These are phyloP conservation scores for Lonicera japonica DNA, from an alignment of 129 eudicot genomes.

Conservation along the genomic window DNA sequence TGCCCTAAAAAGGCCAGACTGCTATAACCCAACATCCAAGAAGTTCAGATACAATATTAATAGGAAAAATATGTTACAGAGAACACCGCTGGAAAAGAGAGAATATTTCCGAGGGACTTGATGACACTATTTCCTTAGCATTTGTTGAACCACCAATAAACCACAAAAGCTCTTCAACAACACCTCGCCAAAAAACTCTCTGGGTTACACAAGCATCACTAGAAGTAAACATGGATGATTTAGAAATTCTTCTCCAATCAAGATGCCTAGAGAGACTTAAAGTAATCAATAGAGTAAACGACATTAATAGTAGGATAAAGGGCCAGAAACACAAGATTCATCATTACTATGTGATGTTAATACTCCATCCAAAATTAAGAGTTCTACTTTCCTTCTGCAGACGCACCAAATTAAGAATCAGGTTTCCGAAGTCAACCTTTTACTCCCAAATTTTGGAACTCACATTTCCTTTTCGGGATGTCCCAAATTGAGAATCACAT, in stretches of 20 bases:
- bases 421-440: no score
- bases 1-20: no score
- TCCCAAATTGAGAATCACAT: no score
- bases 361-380: neutral
- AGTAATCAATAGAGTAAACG: neutral
- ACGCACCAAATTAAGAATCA: no score
- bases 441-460: no score
- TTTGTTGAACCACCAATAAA: slow-evolving; percentile 74
- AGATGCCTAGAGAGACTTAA: neutral
- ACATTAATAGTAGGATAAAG: neutral
- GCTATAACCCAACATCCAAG: no score
- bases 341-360: neutral
- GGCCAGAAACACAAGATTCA: neutral
- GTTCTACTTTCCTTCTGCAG: no score
- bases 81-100: neutral
- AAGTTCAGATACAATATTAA: no score
- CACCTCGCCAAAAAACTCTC: slow-evolving; percentile 71
- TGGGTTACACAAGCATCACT: slow-evolving; percentile 11
- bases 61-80: neutral
- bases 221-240: neutral
- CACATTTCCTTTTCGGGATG: no score
- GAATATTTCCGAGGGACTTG: neutral
- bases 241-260: neutral
- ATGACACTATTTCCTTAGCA: slow-evolving; percentile 38
- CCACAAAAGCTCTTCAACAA: slow-evolving; percentile 79